These are phyloP conservation scores for Malus hybrid DNA, from an alignment of 331 rosid genomes.

Conservation along the genomic window DNA sequence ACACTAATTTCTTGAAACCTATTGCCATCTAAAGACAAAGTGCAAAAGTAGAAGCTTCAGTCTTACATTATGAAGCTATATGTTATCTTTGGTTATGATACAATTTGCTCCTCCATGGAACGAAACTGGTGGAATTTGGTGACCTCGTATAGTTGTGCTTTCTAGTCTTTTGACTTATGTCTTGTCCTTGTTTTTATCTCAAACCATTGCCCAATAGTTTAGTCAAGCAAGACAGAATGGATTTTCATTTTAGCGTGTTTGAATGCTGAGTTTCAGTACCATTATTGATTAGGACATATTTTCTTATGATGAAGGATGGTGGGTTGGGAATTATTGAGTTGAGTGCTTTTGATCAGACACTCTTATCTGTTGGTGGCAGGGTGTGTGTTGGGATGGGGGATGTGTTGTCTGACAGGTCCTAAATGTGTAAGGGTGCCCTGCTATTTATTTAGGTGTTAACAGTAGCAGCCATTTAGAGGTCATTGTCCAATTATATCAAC, in stretches of 20 bases:
- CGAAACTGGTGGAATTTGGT: background rate
- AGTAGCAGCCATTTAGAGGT: background rate
- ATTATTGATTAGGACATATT: background rate
- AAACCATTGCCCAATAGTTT: background rate
- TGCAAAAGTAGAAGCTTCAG: background rate
- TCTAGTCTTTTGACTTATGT: background rate
- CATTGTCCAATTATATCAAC: background rate
- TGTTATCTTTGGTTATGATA: background rate
- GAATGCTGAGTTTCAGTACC: background rate
- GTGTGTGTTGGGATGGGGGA: background rate
- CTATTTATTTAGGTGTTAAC: background rate
- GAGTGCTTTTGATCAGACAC: background rate
- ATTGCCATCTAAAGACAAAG: background rate
- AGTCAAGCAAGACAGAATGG: background rate
- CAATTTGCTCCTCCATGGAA: background rate
- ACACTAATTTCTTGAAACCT: background rate
- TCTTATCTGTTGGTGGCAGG: background rate
- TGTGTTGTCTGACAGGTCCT: no score
- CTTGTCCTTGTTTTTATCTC: background rate
- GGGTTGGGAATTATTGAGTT: background rate
- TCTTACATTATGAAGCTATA: no score
- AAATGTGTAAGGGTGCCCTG: no score
- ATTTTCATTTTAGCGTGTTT: background rate
- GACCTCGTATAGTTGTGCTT: background rate
- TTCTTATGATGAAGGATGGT: background rate